Conservation (phyloP, 306 rosid species). For the Acacia melanoxylon region DNA sequence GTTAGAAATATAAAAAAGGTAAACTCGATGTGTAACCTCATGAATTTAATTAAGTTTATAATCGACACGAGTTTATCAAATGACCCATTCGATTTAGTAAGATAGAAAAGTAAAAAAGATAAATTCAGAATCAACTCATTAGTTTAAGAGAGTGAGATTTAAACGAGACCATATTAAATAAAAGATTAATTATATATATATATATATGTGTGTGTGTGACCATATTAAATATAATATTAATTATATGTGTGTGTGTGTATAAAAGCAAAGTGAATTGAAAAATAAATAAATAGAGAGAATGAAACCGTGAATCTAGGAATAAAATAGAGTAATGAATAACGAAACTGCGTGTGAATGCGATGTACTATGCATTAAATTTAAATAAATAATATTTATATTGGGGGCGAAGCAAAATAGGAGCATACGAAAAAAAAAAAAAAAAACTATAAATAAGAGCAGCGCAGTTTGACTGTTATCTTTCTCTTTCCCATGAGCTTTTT, state of each 20-base stretch:
- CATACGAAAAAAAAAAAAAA: neutral
- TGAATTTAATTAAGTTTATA: too few relatives aligned
- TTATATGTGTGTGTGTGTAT: neutral
- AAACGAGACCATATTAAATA: too few relatives aligned
- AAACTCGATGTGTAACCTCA: too few relatives aligned
- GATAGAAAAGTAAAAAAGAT: too few relatives aligned
- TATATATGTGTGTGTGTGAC: too few relatives aligned
- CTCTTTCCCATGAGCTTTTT: slow-evolving; percentile 13
- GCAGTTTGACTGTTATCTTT: neutral
- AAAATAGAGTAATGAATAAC: neutral
- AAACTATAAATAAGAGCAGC: neutral
- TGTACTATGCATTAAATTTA: neutral
- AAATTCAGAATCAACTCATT: too few relatives aligned
- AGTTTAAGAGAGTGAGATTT: too few relatives aligned
- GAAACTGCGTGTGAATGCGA: neutral
- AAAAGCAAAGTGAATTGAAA: neutral
- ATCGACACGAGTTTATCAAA: too few relatives aligned
- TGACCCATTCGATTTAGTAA: too few relatives aligned
- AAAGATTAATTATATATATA: too few relatives aligned
- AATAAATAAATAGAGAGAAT: neutral
- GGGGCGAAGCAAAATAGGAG: neutral
- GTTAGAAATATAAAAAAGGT: too few relatives aligned
- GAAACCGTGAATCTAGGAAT: neutral
- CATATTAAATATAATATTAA: too few relatives aligned
- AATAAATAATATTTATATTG: neutral